phyloP scores from a whole-genome alignment of 1,284 basidiomycete species.

The Moesziomyces sp. region DNA sequence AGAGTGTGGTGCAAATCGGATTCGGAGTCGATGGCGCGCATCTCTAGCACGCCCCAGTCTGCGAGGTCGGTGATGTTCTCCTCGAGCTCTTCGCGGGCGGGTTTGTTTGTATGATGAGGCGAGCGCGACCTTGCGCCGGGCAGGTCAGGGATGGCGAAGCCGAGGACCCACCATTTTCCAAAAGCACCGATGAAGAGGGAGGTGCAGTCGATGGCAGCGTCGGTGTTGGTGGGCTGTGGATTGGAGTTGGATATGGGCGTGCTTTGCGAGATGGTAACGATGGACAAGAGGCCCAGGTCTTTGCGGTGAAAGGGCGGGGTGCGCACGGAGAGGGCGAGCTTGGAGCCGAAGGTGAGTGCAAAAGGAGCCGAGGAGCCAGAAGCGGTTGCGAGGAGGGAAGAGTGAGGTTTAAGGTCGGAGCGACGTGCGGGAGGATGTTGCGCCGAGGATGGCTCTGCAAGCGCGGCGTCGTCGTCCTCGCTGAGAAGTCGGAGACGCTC shows the following conservation, averaged over 20 bases:
- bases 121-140: conserved; percentile 72
- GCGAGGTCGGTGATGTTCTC: conserved; percentile 75
- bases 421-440: conserved; percentile 7
- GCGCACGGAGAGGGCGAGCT: conserved; percentile 81
- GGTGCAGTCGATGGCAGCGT: conserved; percentile 69
- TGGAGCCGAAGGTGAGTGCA: conserved; percentile 76
- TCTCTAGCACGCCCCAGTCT: conserved; percentile 75
- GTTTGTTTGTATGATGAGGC: conserved; percentile 71
- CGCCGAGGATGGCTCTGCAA: conserved; percentile 1
- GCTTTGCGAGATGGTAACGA: conserved; percentile 74
- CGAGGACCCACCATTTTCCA: conserved; percentile 86
- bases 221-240: conserved; percentile 14
- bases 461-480: conserved; percentile 20
- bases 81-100: conserved; percentile 70
- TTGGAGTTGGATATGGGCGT: conserved; percentile 28
- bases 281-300: conserved; percentile 83
- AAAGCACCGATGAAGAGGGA: conserved; percentile 88
- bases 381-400: conserved; percentile 23
- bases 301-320: conserved; percentile 91
- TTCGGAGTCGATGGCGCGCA: conserved; percentile 46
- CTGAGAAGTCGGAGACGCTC: conserved; percentile 85
- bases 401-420: conserved; percentile 24
- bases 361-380: conserved; percentile 63
- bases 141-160: conserved; percentile 67
- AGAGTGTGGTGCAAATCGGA: conserved; percentile 25